phyloP scores from a whole-genome alignment of 257 asterid species.

The Capsicum pubescens region DNA sequence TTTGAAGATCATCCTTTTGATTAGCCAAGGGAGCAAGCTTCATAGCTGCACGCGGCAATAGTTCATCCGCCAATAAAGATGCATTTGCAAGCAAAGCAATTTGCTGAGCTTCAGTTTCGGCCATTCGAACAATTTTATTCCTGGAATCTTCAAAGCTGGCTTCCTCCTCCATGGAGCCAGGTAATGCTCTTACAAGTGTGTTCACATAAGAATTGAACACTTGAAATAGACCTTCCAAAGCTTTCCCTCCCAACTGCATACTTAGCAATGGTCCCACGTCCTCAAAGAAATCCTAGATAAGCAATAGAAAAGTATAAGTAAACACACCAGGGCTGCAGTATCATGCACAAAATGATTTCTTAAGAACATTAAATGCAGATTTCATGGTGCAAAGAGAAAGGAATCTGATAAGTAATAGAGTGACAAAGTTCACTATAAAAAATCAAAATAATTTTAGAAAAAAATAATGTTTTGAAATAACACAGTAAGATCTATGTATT shows the following conservation, averaged over 20 bases:
- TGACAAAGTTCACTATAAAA: background rate
- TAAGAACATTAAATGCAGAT: background rate
- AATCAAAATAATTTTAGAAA: background rate
- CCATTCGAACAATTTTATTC: constrained; percentile 89
- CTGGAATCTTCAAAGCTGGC: constrained; percentile 72
- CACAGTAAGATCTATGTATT: background rate
- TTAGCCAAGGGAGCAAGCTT: constrained; percentile 69
- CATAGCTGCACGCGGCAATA: constrained; percentile 97
- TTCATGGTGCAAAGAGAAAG: background rate
- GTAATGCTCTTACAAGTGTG: constrained; percentile 94
- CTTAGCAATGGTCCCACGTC: constrained; percentile 95
- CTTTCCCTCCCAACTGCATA: constrained; percentile 90
- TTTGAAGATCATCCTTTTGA: constrained; percentile 74
- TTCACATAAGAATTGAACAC: constrained; percentile 83
- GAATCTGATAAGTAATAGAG: background rate
- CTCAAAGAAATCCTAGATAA: constrained; percentile 89
- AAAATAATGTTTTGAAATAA: background rate
- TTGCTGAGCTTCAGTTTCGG: constrained; percentile 96
- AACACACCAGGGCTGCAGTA: constrained; percentile 2
- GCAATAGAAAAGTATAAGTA: constrained; percentile 23
- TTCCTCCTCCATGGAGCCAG: constrained; percentile 94
- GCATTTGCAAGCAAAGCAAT: constrained; percentile 99
- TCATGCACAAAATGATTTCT: constrained; percentile 6
- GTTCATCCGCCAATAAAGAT: constrained; percentile 88
- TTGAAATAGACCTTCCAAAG: constrained; percentile 91